Evolutionary conservation across 2,329 filamentous ascomycete species (phyloP).

Genomic region (Aspergillus sp.): DNA sequence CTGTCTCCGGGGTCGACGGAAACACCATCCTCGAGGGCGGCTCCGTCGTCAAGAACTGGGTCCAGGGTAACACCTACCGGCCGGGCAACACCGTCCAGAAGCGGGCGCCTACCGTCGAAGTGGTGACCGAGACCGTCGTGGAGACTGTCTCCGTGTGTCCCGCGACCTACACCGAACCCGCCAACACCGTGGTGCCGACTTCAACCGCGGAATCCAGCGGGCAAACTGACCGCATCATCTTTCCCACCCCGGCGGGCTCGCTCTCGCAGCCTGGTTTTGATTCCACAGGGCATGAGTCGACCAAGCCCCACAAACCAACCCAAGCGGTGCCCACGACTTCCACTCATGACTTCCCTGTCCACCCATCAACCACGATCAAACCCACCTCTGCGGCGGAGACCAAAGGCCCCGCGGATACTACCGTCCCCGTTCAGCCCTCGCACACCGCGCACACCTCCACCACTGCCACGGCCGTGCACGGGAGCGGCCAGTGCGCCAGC

Average conservation of each 20-base stretch:
- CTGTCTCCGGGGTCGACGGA: conserved; percentile 61
- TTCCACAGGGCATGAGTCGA: not conserved
- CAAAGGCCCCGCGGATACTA: conserved; percentile 7
- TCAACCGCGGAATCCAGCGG: conserved; percentile 2
- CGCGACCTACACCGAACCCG: conserved; percentile 10
- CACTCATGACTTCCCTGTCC: not conserved
- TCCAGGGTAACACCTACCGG: conserved; percentile 74
- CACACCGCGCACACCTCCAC: conserved; percentile 6
- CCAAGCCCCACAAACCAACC: not conserved
- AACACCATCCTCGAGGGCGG: conserved; percentile 67
- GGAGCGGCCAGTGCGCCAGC: conserved; percentile 21
- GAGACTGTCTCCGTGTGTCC: conserved; percentile 26
- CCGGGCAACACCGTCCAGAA: conserved; percentile 25
- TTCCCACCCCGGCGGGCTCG: conserved; percentile 4
- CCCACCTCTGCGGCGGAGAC: not conserved
- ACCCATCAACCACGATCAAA: not conserved
- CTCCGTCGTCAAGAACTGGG: conserved; percentile 67
- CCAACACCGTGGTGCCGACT: conserved; percentile 1
- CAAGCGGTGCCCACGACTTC: not conserved
- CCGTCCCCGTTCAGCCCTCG: not conserved
- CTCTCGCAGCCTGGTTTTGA: conserved; percentile 12
- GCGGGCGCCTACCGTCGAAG: conserved; percentile 23
- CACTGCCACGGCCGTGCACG: conserved; percentile 6
- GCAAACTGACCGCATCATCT: not conserved
- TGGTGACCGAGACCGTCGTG: conserved; percentile 26